Conservation (phyloP, 768 basidiomycete species). For the Harrya chromipes region DNA sequence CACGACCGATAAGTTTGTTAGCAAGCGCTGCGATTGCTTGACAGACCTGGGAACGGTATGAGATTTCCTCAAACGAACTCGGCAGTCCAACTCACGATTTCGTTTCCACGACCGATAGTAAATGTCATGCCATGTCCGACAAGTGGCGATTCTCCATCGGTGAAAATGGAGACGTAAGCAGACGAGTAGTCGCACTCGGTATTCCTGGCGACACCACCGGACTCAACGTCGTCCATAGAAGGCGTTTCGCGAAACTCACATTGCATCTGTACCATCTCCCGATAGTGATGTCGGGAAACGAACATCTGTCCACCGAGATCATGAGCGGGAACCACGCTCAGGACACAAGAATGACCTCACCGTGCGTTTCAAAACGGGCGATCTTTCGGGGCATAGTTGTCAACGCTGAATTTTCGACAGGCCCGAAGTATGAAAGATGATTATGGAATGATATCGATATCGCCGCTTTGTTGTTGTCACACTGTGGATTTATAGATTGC, state of each 20-base stretch:
- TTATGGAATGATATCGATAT: background rate
- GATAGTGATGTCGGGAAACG: constrained; percentile 90
- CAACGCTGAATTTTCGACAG: background rate
- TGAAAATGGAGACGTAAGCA: constrained; percentile 80
- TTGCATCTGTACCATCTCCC: constrained; percentile 93
- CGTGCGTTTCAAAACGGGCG: constrained; percentile 56
- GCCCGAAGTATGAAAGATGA: background rate
- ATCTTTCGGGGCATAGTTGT: constrained; percentile 39
- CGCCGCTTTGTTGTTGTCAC: background rate
- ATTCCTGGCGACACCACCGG: constrained; percentile 55
- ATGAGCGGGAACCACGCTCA: background rate
- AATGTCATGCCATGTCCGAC: constrained; percentile 94
- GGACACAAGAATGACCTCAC: constrained; percentile 31
- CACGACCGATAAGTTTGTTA: constrained; percentile 76
- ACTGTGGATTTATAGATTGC: background rate
- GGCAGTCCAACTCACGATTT: constrained; percentile 56
- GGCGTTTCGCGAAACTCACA: constrained; percentile 44
- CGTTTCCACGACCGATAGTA: constrained; percentile 92
- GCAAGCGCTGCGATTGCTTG: constrained; percentile 77
- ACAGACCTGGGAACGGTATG: constrained; percentile 56
- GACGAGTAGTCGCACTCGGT: constrained; percentile 95
- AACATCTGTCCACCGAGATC: constrained; percentile 52
- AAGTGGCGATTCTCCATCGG: constrained; percentile 58
- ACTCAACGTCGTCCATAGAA: background rate
- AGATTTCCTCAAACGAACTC: background rate